A percentile compares a stretch with the other conserved stretches of the same genome.
phyloP scores from a whole-genome alignment of 1,284 basidiomycete species.

The Limonomyces culmigenus region DNA sequence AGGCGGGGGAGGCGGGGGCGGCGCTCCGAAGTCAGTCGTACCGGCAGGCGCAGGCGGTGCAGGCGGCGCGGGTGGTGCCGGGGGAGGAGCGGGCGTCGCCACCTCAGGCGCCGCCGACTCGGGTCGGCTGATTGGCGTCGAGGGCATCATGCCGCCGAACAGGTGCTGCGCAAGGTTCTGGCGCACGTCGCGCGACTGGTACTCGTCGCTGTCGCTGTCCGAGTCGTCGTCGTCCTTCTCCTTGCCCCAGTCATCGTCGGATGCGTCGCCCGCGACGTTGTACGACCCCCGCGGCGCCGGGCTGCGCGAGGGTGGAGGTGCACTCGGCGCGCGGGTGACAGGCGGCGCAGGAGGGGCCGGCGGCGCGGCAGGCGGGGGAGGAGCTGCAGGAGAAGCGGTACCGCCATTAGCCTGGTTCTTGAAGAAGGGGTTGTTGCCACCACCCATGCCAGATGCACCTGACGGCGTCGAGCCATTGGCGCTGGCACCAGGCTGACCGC shows the following conservation, averaged over 20 bases:
- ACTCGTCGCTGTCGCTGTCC: constrained; percentile 69
- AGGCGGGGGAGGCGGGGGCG: constrained; percentile 18
- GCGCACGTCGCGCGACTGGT: constrained; percentile 42
- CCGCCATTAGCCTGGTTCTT: constrained; percentile 13
- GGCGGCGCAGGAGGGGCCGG: constrained; percentile 13
- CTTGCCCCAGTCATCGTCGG: constrained; percentile 71
- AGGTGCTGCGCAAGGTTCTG: constrained; percentile 63
- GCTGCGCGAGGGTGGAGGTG: constrained; percentile 12
- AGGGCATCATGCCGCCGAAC: constrained; percentile 53
- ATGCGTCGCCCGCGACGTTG: constrained; percentile 39
- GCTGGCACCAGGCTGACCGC: constrained; percentile 26
- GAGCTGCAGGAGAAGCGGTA: constrained; percentile 12
- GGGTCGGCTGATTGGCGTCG: constrained; percentile 23
- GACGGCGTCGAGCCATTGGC: constrained; percentile 13
- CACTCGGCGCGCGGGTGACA: constrained; percentile 5
- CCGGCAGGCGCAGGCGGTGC: constrained; percentile 15
- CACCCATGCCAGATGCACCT: too few species aligned
- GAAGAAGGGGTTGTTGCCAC: constrained; percentile 48
- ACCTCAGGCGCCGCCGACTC: constrained; percentile 19
- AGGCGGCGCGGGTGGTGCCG: constrained; percentile 14
- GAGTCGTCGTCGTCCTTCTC: constrained; percentile 54
- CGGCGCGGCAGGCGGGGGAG: constrained; percentile 19
- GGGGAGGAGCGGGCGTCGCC: constrained; percentile 18
- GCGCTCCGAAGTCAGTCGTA: constrained; percentile 15
- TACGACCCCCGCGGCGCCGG: constrained; percentile 37